Base-by-base conservation (phyloP, 2,329 filamentous ascomycete genomes). In the Cytospora piceae region DNA sequence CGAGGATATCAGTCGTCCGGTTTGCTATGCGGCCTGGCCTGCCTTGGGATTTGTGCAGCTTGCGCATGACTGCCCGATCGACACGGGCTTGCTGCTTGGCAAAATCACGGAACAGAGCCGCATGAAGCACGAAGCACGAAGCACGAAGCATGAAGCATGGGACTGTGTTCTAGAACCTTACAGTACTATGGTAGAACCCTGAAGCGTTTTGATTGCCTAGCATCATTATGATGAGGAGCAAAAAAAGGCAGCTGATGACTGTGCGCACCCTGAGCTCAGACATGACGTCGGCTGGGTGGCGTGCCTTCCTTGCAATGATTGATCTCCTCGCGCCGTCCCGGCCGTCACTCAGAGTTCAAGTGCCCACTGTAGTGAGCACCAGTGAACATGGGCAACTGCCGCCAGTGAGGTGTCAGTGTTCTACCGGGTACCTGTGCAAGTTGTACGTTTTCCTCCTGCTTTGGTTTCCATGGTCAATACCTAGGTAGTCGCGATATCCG, bases 31-130 rank as follows among this genome's bases (percentile, higher is more conserved):
- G 46, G n/a, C 42, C n/a, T 15, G 46, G n/a, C 42, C n/a, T 15
- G 42, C 20, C 42, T 46, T 22, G 7, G 42, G n/a, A 22, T 22
- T 22, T 46, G 20, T 8, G 20, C 42, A n/a, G 20, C n/a, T 22
- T 22, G n/a, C n/a, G 46, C n/a, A 11, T 24, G 46, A 63, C 24
- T 51, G 24, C 49, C 61, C 56, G 61, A 63, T 63, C 61, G 61
- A 39, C 53, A 11, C 31, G 39, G 24, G 4, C 51, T n/a, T 57
- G 39, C 39, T 57, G 42, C 61, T 32, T 63, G 53, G 61, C 61
- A 55, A 59, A 56, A 57, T 61, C 61, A 67, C 64, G 32, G 49
- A 53, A 53, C 65, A 67, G 65, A 67, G 65, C 65, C 65, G 63
- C 65, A 67, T 65, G 27, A 37, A 37, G 34, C 34, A 37, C 12